Percentiles rank a stretch among this genome's conserved stretches.
These are phyloP conservation scores for Stephanodiscus minutulus DNA, from an alignment of 108 stramenopile species.

Conservation along the genomic window DNA sequence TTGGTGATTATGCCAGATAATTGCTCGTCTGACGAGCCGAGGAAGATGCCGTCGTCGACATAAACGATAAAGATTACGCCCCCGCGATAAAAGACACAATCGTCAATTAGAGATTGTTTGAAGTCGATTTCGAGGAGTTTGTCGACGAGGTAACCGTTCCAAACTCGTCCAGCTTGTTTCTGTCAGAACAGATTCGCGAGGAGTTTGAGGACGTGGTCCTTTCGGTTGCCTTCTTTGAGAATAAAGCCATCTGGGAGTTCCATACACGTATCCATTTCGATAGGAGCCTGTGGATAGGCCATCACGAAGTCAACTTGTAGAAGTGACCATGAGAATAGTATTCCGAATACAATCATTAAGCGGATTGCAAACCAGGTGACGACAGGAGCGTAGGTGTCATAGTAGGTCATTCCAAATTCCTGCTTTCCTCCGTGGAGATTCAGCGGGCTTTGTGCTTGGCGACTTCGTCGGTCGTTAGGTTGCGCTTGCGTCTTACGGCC, in stretches of 20 bases:
- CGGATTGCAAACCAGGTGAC: conserved; percentile 27
- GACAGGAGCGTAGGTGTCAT: conserved; percentile 22
- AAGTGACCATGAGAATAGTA: background rate
- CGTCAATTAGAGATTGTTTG: conserved; percentile 45
- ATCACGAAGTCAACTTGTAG: conserved; percentile 15
- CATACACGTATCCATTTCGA: conserved; percentile 31
- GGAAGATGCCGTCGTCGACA: background rate
- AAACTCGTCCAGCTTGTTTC: conserved; percentile 51
- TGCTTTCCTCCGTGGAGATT: conserved; percentile 25
- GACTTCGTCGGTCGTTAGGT: conserved; percentile 27
- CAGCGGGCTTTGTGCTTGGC: conserved; percentile 35
- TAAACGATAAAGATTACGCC: too few species aligned
- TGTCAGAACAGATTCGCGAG: conserved; percentile 44
- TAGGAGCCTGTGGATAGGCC: conserved; percentile 24
- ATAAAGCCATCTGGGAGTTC: conserved; percentile 22
- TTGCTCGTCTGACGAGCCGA: background rate
- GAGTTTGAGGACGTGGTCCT: conserved; percentile 4
- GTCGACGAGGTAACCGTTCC: conserved; percentile 38
- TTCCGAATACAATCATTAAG: conserved; percentile 6
- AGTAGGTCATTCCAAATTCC: conserved; percentile 9
- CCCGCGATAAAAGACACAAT: conserved; percentile 16
- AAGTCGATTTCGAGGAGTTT: conserved; percentile 37
- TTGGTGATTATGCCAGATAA: background rate
- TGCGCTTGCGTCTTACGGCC: conserved; percentile 36
- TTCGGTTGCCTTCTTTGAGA: background rate